Conservation (phyloP, 2,329 filamentous ascomycete genomes). For the Penicillium sp. region DNA sequence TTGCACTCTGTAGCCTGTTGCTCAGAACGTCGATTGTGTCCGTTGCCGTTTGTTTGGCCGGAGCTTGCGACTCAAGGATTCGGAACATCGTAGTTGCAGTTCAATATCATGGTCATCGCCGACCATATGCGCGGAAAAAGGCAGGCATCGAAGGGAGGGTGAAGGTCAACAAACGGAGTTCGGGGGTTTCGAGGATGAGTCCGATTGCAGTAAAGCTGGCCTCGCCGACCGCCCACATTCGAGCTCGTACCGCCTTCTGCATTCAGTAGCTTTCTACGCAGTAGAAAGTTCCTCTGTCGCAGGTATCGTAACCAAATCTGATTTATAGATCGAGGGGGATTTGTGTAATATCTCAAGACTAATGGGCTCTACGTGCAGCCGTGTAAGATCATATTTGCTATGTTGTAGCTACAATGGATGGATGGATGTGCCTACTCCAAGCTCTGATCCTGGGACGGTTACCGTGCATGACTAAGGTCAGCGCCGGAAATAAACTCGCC, state of each 20-base stretch:
- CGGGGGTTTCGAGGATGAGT: background rate
- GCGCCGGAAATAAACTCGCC: conserved; percentile 17
- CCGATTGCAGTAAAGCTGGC: conserved; percentile 22
- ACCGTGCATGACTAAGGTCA: conserved; percentile 4
- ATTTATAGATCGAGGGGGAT: background rate
- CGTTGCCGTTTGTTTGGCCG: conserved; percentile 92
- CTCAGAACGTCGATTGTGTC: conserved; percentile 92
- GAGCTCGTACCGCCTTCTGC: background rate
- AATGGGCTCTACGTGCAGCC: background rate
- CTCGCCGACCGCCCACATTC: conserved; percentile 7
- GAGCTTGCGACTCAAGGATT: conserved; percentile 69
- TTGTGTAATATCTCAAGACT: background rate
- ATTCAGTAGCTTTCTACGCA: background rate
- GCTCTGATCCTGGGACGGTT: background rate
- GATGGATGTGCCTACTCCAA: background rate
- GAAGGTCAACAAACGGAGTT: conserved; percentile 5
- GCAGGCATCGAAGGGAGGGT: conserved; percentile 30
- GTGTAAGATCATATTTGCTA: background rate
- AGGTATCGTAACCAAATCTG: background rate
- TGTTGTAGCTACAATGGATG: background rate
- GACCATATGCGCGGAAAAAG: conserved; percentile 26
- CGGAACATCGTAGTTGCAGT: conserved; percentile 48
- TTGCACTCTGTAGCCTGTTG: conserved; percentile 82
- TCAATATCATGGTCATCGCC: conserved; percentile 44
- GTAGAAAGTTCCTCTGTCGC: background rate